phyloP scores from a whole-genome alignment of 179 eudicot species.

The Heliamphora pulchella region DNA sequence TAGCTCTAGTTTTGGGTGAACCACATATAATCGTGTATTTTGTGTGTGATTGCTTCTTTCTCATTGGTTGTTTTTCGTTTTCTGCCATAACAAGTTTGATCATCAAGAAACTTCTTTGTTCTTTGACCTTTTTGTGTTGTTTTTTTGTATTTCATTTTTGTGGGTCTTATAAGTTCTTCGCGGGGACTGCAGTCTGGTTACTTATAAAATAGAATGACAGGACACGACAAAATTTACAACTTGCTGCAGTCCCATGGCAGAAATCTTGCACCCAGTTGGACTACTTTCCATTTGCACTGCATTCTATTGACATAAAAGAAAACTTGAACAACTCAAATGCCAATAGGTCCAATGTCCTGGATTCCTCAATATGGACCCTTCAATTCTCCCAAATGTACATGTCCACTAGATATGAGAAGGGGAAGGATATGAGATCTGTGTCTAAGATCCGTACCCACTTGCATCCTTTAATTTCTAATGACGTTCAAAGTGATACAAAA shows the following conservation, averaged over 20 bases:
- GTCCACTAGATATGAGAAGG: too few species aligned
- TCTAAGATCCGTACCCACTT: too few species aligned
- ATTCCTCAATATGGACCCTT: not conserved
- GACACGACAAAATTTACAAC: not conserved
- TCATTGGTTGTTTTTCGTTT: too few species aligned
- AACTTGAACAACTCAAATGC: constrained; percentile 8
- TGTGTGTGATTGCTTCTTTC: too few species aligned
- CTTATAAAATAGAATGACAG: not conserved
- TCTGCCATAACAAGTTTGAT: not conserved
- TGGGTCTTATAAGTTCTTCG: not conserved
- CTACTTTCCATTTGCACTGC: not conserved
- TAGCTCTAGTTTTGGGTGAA: too few species aligned
- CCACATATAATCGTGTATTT: too few species aligned
- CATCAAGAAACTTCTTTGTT: not conserved
- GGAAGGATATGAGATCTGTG: too few species aligned
- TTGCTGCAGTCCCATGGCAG: not conserved
- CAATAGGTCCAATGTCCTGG: not conserved
- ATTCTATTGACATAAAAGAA: not conserved
- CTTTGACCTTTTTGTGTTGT: not conserved
- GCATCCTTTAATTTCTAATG: too few species aligned
- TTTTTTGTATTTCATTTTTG: not conserved
- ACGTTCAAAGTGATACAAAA: too few species aligned
- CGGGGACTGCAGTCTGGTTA: not conserved
- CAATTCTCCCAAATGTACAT: not conserved
- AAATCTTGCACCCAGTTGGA: not conserved